These are phyloP conservation scores for Lachnum nothofagi DNA, from an alignment of 2,329 filamentous ascomycete genomes.

Conservation along the genomic window DNA sequence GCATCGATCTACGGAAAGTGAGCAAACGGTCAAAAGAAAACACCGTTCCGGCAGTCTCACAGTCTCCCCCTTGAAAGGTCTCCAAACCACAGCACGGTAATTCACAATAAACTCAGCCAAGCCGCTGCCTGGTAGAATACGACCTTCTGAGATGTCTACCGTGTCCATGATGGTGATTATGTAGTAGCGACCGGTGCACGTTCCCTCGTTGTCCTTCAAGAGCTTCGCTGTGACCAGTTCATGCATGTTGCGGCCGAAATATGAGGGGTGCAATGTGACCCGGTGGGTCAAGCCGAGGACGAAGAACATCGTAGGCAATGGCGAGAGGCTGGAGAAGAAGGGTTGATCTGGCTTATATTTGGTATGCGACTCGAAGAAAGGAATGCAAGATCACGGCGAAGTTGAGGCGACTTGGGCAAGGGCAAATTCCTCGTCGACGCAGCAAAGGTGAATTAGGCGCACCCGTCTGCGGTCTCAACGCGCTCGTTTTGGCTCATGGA, in stretches of 20 bases:
- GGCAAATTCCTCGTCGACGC: conserved; percentile 1
- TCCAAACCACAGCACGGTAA: conserved; percentile 95
- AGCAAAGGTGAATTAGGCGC: conserved; percentile 14
- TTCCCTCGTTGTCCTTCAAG: conserved; percentile 88
- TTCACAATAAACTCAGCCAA: conserved; percentile 91
- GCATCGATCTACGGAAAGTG: conserved; percentile 70
- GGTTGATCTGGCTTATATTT: not conserved
- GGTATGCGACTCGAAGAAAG: not conserved
- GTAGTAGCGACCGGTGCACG: conserved; percentile 91
- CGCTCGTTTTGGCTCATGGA: conserved; percentile 19
- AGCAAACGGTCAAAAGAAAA: conserved; percentile 14
- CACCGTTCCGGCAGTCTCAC: conserved; percentile 50
- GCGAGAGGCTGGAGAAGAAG: not conserved
- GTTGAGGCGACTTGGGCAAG: not conserved
- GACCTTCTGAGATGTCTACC: conserved; percentile 87
- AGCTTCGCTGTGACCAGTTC: conserved; percentile 86
- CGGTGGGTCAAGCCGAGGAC: conserved; percentile 93
- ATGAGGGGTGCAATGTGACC: conserved; percentile 92
- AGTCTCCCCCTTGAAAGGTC: conserved; percentile 96
- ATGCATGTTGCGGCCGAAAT: conserved; percentile 90
- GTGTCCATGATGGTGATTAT: conserved; percentile 98
- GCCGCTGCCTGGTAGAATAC: conserved; percentile 85
- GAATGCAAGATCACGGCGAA: not conserved
- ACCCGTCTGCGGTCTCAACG: conserved; percentile 8
- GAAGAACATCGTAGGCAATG: conserved; percentile 74